Conservation (phyloP, 768 basidiomycete species). For the Strobilomyces dryophilus region DNA sequence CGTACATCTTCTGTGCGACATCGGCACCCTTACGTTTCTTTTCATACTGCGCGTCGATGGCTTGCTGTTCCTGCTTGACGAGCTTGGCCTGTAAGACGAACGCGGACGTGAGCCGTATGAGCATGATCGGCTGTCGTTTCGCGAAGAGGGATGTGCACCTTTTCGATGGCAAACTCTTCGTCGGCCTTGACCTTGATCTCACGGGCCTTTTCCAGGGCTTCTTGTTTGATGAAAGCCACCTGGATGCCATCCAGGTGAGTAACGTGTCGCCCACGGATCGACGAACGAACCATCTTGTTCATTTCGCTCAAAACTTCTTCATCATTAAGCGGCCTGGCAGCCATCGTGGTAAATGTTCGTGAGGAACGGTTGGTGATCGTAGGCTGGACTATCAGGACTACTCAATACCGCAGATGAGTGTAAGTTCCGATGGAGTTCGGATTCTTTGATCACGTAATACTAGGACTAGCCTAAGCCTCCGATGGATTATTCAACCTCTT, state of each 20-base stretch:
- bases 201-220: slow-evolving; percentile 94
- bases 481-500: no score
- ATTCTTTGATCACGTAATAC: no score
- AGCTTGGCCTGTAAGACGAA: slow-evolving; percentile 74
- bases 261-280: neutral
- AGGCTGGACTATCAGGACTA: neutral
- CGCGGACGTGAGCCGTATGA: neutral
- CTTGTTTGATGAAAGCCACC: slow-evolving; percentile 99
- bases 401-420: neutral
- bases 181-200: slow-evolving; percentile 98
- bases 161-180: slow-evolving; percentile 98
- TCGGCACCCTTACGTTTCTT: slow-evolving; percentile 95
- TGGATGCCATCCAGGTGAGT: slow-evolving; percentile 28
- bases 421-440: neutral
- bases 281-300: slow-evolving; percentile 89
- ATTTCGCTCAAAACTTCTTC: slow-evolving; percentile 95
- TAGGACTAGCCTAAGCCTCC: no score
- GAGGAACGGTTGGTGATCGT: neutral
- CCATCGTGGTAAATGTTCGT: slow-evolving; percentile 40
- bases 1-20: slow-evolving; percentile 94
- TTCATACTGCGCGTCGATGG: slow-evolving; percentile 92
- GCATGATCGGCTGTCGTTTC: neutral
- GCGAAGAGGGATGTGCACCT: slow-evolving; percentile 45
- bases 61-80: slow-evolving; percentile 92
- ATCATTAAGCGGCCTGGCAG: slow-evolving; percentile 81